Conservation (phyloP, 345 rosid species). For the Hypericum perforatum region DNA sequence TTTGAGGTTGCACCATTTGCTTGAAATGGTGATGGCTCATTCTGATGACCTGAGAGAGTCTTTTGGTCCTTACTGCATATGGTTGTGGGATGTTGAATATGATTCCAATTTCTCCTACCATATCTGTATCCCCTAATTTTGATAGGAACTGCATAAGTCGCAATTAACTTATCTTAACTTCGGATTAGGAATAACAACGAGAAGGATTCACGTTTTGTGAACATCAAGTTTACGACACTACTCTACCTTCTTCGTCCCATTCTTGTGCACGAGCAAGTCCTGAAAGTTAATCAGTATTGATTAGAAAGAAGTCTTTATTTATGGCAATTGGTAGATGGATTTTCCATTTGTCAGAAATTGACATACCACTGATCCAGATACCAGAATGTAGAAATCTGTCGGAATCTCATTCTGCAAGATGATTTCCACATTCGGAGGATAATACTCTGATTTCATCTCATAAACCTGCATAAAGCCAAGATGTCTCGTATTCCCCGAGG, state of each 20-base stretch:
- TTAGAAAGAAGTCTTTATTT: conserved; percentile 11
- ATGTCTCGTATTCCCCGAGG: too few relatives aligned
- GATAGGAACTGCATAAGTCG: conserved; percentile 29
- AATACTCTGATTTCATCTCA: conserved; percentile 75
- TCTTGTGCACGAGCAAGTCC: conserved; percentile 63
- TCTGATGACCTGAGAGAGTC: conserved; percentile 81
- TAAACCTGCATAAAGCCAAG: conserved; percentile 40
- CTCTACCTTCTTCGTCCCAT: conserved; percentile 43
- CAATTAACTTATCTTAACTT: too few relatives aligned
- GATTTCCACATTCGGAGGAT: conserved; percentile 88
- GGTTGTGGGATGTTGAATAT: conserved; percentile 90
- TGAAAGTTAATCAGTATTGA: conserved; percentile 22
- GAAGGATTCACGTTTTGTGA: too few relatives aligned
- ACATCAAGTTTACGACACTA: too few relatives aligned
- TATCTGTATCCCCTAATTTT: conserved; percentile 53
- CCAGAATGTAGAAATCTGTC: conserved; percentile 79
- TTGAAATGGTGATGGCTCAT: conserved; percentile 74
- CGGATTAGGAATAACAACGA: too few relatives aligned
- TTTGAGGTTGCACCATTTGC: conserved; percentile 58
- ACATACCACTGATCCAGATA: conserved; percentile 83
- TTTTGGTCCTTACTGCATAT: conserved; percentile 54
- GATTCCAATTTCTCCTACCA: conserved; percentile 92
- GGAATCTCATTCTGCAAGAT: conserved; percentile 82
- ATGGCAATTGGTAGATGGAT: conserved; percentile 2
- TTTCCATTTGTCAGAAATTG: too few relatives aligned